Conservation (phyloP, 164 flowering plant species). For the Tetrastigma voinierianum region DNA sequence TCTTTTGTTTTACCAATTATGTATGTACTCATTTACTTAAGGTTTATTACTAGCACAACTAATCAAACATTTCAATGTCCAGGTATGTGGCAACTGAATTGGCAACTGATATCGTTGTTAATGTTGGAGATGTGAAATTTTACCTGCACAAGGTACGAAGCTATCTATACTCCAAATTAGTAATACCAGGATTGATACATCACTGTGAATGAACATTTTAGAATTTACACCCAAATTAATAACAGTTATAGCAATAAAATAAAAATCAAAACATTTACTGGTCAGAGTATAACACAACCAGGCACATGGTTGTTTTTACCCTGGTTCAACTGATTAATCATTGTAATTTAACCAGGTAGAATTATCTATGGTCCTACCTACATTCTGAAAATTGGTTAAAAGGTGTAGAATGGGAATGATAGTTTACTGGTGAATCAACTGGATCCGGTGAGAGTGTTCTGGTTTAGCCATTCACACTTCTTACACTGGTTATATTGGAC, state of each 20-base stretch:
- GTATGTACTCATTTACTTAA: too few species aligned
- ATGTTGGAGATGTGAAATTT: conserved; percentile 59
- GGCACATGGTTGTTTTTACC: too few species aligned
- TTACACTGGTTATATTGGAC: neutral
- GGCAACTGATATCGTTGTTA: conserved; percentile 51
- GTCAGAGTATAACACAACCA: too few species aligned
- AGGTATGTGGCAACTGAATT: conserved; percentile 70
- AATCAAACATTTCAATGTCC: conserved; percentile 8
- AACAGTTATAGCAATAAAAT: too few species aligned
- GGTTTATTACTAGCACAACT: neutral
- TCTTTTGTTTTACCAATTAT: neutral
- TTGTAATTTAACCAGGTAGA: neutral
- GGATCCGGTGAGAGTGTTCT: neutral
- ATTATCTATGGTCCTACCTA: neutral
- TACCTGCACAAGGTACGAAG: conserved; percentile 64
- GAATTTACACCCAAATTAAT: neutral
- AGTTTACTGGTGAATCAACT: neutral
- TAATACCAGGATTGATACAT: neutral
- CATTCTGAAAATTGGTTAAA: neutral
- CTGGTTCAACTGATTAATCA: neutral
- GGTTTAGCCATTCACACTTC: neutral
- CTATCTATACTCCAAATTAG: neutral
- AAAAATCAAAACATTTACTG: too few species aligned
- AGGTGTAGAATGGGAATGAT: neutral
- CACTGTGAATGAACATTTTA: neutral